Base-by-base conservation (phyloP, 129 eudicot genomes). In the Arctium minus region DNA sequence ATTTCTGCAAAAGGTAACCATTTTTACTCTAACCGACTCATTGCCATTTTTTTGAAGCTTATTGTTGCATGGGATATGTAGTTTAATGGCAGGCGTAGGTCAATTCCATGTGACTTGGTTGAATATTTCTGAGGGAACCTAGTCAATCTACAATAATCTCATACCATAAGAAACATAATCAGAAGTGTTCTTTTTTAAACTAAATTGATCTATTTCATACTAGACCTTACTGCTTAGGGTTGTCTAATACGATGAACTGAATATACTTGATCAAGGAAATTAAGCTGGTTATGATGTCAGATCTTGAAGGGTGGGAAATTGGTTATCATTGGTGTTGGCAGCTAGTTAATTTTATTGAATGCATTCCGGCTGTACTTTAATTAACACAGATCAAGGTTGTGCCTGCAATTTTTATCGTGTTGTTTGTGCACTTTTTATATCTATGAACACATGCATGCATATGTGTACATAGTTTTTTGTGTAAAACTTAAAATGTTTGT, bases 1-100 rank as follows among this genome's bases (percentile, higher is more conserved):
- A 46, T 96, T 42, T 93, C 99, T 8, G 98, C 97, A 36, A 93
- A 79, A 83, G 95, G 99, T 93, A 92, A 80, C 10, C 7, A 30
- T 74, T 31, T 68, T 22, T 22, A 62, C 70, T 76, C 71, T 33
- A 64, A 31, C 70, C 64, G 12, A 6, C 4, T 15, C 4, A 35
- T 30, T 32, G 17, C 8, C 27, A 1, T 7, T 69, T n/a, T 17
- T 69, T 10, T 70, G 40, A 29, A 70, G 74, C 39, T 0, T 70
- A 70, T 70, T 29, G 36, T 31, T 31, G 6, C 15, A 12, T 31
- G 39, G 44, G 29, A 33, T 17, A 72, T 71, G 76, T 13, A 10
- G 8, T 32, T 72, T 10, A 44, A 53, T 53, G 65, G 65, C 22
- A 60, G 68, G 27, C 29, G 29, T 60, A 13, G 22, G 68, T 15